Conservation (phyloP, 768 basidiomycete genomes). For the Ramaria sp. region DNA sequence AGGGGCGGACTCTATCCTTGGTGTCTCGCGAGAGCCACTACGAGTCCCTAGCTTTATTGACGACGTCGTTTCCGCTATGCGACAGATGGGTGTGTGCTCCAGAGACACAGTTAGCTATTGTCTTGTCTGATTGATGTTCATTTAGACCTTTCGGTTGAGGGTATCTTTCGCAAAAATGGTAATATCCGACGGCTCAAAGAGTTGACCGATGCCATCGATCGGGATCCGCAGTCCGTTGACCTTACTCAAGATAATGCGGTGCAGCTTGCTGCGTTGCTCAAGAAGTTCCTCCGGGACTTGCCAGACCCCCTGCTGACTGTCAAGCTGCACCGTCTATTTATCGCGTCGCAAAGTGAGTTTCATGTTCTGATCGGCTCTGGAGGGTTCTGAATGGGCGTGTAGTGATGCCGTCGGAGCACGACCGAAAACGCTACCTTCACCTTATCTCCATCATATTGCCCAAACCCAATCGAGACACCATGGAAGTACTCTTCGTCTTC, state of each 20-base stretch:
- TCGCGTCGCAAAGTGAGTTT: slow-evolving; percentile 76
- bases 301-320: slow-evolving; percentile 95
- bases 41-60: slow-evolving; percentile 96
- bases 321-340: slow-evolving; percentile 82
- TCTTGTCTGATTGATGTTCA: slow-evolving; percentile 2
- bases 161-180: slow-evolving; percentile 97
- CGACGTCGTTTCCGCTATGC: slow-evolving; percentile 96
- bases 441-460: slow-evolving; percentile 80
- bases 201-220: slow-evolving; percentile 85
- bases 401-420: slow-evolving; percentile 67
- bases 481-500: slow-evolving; percentile 97
- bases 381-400: slow-evolving; percentile 12
- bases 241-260: slow-evolving; percentile 92
- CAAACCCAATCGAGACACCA: slow-evolving; percentile 89
- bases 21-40: slow-evolving; percentile 74
- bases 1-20: slow-evolving; percentile 90
- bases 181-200: slow-evolving; percentile 92
- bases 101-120: background rate
- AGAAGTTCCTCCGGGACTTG: slow-evolving; percentile 93
- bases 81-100: slow-evolving; percentile 76
- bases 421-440: slow-evolving; percentile 77
- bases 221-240: slow-evolving; percentile 88
- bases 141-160: slow-evolving; percentile 96
- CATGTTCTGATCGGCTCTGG: background rate
- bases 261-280: slow-evolving; percentile 90